phyloP scores from a whole-genome alignment of 1,139 yeast genomes.

The Geotrichum aggregatum region DNA sequence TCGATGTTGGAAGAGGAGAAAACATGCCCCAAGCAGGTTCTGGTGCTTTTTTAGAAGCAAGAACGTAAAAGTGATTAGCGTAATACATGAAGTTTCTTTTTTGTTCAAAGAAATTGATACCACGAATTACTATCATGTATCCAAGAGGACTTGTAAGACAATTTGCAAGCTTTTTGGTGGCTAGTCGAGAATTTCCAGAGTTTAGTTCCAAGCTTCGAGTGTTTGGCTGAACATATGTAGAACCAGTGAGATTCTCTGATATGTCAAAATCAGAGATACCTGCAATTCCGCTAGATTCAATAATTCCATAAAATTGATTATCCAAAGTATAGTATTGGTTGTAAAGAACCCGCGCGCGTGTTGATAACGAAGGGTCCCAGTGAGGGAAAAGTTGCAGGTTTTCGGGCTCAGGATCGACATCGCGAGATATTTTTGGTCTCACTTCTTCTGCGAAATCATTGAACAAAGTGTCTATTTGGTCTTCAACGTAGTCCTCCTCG shows the following conservation, averaged over 20 bases:
- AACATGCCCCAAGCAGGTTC: slow-evolving; percentile 35
- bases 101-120: slow-evolving; percentile 70
- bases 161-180: slow-evolving; percentile 16
- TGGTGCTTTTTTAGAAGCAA: slow-evolving; percentile 30
- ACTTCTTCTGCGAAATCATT: neutral
- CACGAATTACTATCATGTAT: slow-evolving; percentile 50
- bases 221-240: slow-evolving; percentile 49
- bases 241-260: slow-evolving; percentile 50
- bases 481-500: slow-evolving; percentile 1
- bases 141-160: slow-evolving; percentile 26
- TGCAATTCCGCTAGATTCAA: slow-evolving; percentile 40
- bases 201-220: slow-evolving; percentile 49
- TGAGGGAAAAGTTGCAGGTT: neutral
- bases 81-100: slow-evolving; percentile 68
- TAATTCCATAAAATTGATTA: slow-evolving; percentile 54
- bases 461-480: slow-evolving; percentile 3
- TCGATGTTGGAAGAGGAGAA: neutral
- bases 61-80: slow-evolving; percentile 43
- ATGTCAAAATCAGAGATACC: slow-evolving; percentile 62
- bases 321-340: slow-evolving; percentile 60
- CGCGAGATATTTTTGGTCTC: neutral
- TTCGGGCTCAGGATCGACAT: neutral
- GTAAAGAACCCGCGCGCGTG: slow-evolving; percentile 28
- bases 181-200: slow-evolving; percentile 35
- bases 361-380: neutral